Percentiles rank a stretch among this genome's conserved stretches.
Evolutionary conservation across 108 stramenopile genomes (phyloP).

Genomic region (Mediolabrus comicus): DNA sequence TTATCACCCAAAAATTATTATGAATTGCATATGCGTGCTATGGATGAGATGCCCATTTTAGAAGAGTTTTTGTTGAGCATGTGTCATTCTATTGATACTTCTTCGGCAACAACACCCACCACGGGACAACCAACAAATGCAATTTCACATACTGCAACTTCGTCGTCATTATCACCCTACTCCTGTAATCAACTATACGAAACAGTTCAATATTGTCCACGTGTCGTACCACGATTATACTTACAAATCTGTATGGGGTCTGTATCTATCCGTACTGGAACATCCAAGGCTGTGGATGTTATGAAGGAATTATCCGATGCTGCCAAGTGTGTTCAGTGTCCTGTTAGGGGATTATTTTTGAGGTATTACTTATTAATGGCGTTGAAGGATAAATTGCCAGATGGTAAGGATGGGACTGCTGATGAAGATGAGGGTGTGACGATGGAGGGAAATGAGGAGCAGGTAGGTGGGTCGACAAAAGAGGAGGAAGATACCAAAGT

Average conservation of each 20-base stretch:
- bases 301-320: slow-evolving; percentile 95
- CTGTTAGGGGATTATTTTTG: slow-evolving; percentile 97
- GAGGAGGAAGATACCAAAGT: background rate
- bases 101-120: background rate
- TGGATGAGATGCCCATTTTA: slow-evolving; percentile 92
- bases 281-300: slow-evolving; percentile 74
- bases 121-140: slow-evolving; percentile 13
- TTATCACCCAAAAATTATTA: slow-evolving; percentile 97
- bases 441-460: background rate
- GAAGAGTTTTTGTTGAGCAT: slow-evolving; percentile 90
- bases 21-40: slow-evolving; percentile 95
- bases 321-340: slow-evolving; percentile 98
- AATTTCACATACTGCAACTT: slow-evolving; percentile 1
- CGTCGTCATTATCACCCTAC: slow-evolving; percentile 32
- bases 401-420: slow-evolving; percentile 62
- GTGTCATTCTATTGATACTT: slow-evolving; percentile 10
- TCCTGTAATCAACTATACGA: slow-evolving; percentile 91
- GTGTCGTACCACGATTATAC: slow-evolving; percentile 96
- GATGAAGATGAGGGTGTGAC: slow-evolving; percentile 41
- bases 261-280: slow-evolving; percentile 88
- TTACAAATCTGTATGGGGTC: slow-evolving; percentile 95
- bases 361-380: slow-evolving; percentile 93
- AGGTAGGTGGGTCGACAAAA: background rate
- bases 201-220: slow-evolving; percentile 90
- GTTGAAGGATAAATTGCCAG: slow-evolving; percentile 91